Percentiles rank a stretch among this genome's conserved stretches.
Conservation (phyloP, 129 eudicot species). For the Ambrosia trifida region DNA sequence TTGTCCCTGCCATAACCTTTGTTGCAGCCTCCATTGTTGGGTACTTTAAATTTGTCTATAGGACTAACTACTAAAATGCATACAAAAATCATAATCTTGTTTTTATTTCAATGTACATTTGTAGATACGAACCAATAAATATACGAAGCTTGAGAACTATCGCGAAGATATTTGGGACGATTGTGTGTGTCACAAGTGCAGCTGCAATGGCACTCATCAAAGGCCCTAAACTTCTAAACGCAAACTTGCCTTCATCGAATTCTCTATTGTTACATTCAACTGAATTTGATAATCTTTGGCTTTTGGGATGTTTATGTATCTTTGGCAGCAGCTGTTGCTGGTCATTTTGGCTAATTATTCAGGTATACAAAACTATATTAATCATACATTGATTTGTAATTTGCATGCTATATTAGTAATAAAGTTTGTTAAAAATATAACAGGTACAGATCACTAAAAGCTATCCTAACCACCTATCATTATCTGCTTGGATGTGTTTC, state of each 20-base stretch:
- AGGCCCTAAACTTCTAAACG: conserved; percentile 75
- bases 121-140: conserved; percentile 64
- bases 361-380: conserved; percentile 38
- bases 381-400: background rate
- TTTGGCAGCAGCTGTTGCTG: conserved; percentile 73
- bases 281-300: conserved; percentile 51
- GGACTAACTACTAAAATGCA: background rate
- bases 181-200: conserved; percentile 71
- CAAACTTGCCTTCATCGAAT: conserved; percentile 39
- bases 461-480: conserved; percentile 70
- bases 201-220: conserved; percentile 60
- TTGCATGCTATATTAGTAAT: background rate
- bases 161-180: conserved; percentile 73
- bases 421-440: background rate
- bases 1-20: conserved; percentile 91
- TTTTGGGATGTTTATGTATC: conserved; percentile 69
- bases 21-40: conserved; percentile 59
- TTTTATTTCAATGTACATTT: background rate
- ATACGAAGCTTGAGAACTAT: conserved; percentile 59
- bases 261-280: conserved; percentile 30
- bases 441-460: conserved; percentile 60
- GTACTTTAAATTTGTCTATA: conserved; percentile 36
- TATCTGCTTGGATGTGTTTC: conserved; percentile 84
- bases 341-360: conserved; percentile 84
- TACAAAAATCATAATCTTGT: background rate